phyloP scores from a whole-genome alignment of 2,329 filamentous ascomycete genomes.

The Drechslerella stenobrocha region DNA sequence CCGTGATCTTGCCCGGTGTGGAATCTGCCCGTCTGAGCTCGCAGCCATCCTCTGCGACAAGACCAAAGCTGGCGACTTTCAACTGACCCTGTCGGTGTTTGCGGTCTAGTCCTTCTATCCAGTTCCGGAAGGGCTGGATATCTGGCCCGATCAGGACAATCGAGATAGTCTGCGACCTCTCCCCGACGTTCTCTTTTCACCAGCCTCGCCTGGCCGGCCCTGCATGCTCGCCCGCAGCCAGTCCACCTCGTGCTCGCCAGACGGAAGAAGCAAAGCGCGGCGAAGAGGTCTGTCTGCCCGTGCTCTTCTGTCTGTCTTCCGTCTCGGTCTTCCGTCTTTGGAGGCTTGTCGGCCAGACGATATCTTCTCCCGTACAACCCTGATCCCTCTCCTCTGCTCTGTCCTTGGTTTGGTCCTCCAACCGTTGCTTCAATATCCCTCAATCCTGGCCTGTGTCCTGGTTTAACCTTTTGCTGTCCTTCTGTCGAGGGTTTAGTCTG shows the following conservation, averaged over 20 bases:
- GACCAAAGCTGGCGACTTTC: too few relatives aligned
- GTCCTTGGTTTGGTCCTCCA: conserved; percentile 21
- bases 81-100: too few relatives aligned
- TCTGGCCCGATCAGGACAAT: conserved; percentile 21
- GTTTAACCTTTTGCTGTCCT: conserved; percentile 34
- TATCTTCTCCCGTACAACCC: conserved; percentile 3
- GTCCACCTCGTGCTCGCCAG: conserved; percentile 13
- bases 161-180: conserved; percentile 10
- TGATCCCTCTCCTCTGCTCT: conserved; percentile 30
- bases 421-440: conserved; percentile 42
- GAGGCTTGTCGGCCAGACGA: neutral
- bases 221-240: conserved; percentile 7
- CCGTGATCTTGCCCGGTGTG: too few relatives aligned
- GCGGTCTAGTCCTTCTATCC: neutral
- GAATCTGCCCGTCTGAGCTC: too few relatives aligned
- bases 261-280: conserved; percentile 29
- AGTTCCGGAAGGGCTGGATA: conserved; percentile 19
- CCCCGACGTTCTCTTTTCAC: conserved; percentile 8
- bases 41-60: too few relatives aligned
- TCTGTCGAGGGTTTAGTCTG: conserved; percentile 34
- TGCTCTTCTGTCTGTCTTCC: too few relatives aligned
- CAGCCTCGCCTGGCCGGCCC: conserved; percentile 8
- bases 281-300: too few relatives aligned
- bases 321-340: too few relatives aligned
- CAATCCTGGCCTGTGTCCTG: conserved; percentile 38